Percentiles rank a stretch among this genome's conserved stretches.
phyloP scores from a whole-genome alignment of 2,329 filamentous ascomycete species.

The Coniella vitis region DNA sequence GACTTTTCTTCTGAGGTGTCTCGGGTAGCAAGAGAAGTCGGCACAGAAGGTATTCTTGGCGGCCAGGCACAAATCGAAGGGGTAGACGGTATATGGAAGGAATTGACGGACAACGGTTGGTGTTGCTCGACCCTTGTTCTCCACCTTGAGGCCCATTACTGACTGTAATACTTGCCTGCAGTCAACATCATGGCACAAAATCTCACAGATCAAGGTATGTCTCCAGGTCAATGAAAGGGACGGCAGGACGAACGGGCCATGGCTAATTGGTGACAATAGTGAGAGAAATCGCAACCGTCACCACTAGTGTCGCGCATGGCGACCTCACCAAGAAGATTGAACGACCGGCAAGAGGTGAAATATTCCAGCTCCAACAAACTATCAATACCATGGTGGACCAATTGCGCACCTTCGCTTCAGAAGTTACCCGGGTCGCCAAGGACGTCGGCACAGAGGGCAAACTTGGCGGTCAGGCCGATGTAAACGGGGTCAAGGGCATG shows the following conservation, averaged over 20 bases:
- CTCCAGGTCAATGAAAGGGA: background rate
- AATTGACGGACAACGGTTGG: slow-evolving; percentile 78
- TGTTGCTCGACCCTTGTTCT: background rate
- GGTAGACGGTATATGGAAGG: slow-evolving; percentile 95
- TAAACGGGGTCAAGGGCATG: slow-evolving; percentile 79
- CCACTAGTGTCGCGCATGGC: slow-evolving; percentile 75
- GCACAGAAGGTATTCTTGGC: slow-evolving; percentile 88
- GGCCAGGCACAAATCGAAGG: slow-evolving; percentile 91
- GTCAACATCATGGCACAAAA: slow-evolving; percentile 83
- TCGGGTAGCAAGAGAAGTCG: slow-evolving; percentile 88
- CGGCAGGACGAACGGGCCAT: background rate
- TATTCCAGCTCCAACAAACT: slow-evolving; percentile 74
- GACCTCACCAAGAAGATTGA: slow-evolving; percentile 82
- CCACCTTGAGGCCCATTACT: slow-evolving; percentile 11
- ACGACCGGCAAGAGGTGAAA: slow-evolving; percentile 73
- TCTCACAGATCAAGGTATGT: slow-evolving; percentile 63
- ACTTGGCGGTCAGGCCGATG: slow-evolving; percentile 74
- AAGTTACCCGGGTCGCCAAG: slow-evolving; percentile 75
- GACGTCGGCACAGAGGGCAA: slow-evolving; percentile 82
- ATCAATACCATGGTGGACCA: slow-evolving; percentile 90
- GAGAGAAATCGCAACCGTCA: slow-evolving; percentile 78
- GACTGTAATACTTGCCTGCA: slow-evolving; percentile 26
- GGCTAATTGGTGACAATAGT: slow-evolving; percentile 36
- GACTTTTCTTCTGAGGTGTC: slow-evolving; percentile 96
- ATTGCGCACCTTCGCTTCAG: slow-evolving; percentile 73